Conservation (phyloP, 1,284 basidiomycete genomes). For the Sporisorium graminicola region DNA sequence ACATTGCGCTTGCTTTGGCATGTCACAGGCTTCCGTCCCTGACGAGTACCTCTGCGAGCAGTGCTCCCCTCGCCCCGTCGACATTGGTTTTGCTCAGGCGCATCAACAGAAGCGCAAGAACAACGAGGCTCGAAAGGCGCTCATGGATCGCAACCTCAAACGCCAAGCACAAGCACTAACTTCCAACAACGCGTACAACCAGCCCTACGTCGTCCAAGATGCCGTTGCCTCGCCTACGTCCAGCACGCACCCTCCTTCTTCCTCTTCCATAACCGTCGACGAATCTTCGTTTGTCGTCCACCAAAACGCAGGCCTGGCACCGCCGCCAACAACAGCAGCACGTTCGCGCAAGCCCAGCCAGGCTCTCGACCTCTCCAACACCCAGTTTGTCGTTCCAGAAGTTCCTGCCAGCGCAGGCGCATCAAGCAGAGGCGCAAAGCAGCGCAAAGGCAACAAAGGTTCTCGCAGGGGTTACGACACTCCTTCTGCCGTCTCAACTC, state of each 20-base stretch:
- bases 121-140: conserved; percentile 62
- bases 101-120: conserved; percentile 63
- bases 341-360: conserved; percentile 53
- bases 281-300: not conserved
- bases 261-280: conserved; percentile 4
- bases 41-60: conserved; percentile 74
- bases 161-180: conserved; percentile 42
- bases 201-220: conserved; percentile 19
- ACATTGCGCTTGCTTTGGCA: conserved; percentile 84
- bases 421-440: conserved; percentile 20
- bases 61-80: conserved; percentile 68
- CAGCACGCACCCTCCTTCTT: conserved; percentile 7
- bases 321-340: conserved; percentile 15
- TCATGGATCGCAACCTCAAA: conserved; percentile 51
- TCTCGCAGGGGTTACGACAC: conserved; percentile 42
- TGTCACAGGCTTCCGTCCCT: conserved; percentile 75
- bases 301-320: not conserved
- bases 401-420: conserved; percentile 43
- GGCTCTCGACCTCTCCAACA: conserved; percentile 52
- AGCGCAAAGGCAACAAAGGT: conserved; percentile 44
- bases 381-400: conserved; percentile 51
- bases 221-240: conserved; percentile 27
- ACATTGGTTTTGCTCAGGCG: conserved; percentile 61
- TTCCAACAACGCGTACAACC: conserved; percentile 19
- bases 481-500: conserved; percentile 22